These are phyloP conservation scores for Ophiostoma populinum DNA, from an alignment of 2,329 filamentous ascomycete species.

Conservation along the genomic window DNA sequence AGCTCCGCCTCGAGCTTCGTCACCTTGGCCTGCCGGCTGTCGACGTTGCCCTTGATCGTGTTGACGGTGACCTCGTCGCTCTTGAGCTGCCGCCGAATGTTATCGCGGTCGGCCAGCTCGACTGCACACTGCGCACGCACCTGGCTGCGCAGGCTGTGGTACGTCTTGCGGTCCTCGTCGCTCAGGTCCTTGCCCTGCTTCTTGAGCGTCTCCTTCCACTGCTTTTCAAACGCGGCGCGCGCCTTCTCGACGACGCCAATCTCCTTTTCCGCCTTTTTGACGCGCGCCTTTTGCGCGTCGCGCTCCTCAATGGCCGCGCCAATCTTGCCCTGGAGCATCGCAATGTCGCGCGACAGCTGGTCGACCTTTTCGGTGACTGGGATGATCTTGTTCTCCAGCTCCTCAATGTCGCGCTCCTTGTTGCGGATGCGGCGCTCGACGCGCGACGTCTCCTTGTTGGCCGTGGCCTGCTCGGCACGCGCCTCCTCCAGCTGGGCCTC, in stretches of 20 bases:
- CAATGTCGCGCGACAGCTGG: conserved; percentile 55
- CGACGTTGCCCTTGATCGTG: conserved; percentile 75
- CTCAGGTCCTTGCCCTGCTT: conserved; percentile 76
- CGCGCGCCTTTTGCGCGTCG: conserved; percentile 48
- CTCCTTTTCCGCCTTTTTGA: conserved; percentile 63
- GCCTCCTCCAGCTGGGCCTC: conserved; percentile 66
- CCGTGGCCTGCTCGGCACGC: conserved; percentile 64
- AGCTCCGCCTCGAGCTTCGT: conserved; percentile 61
- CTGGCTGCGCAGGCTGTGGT: conserved; percentile 67
- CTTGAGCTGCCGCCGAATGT: conserved; percentile 74
- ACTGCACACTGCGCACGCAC: conserved; percentile 67
- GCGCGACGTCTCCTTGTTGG: conserved; percentile 58
- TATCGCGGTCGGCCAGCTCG: conserved; percentile 70
- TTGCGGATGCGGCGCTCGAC: conserved; percentile 69
- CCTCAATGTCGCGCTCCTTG: conserved; percentile 76
- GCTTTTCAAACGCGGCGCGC: conserved; percentile 70
- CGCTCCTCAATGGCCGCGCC: conserved; percentile 59
- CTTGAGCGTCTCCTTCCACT: conserved; percentile 71
- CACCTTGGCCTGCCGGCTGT: conserved; percentile 55
- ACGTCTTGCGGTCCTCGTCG: conserved; percentile 75
- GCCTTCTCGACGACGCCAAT: conserved; percentile 77
- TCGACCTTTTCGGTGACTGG: conserved; percentile 86
- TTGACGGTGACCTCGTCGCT: conserved; percentile 84
- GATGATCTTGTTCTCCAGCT: conserved; percentile 68
- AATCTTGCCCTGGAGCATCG: conserved; percentile 49